A percentile compares a stretch with the other conserved stretches of the same genome.
phyloP scores from a whole-genome alignment of 2,329 filamentous ascomycete genomes.

The Graphilbum ipis-grandicollis region DNA sequence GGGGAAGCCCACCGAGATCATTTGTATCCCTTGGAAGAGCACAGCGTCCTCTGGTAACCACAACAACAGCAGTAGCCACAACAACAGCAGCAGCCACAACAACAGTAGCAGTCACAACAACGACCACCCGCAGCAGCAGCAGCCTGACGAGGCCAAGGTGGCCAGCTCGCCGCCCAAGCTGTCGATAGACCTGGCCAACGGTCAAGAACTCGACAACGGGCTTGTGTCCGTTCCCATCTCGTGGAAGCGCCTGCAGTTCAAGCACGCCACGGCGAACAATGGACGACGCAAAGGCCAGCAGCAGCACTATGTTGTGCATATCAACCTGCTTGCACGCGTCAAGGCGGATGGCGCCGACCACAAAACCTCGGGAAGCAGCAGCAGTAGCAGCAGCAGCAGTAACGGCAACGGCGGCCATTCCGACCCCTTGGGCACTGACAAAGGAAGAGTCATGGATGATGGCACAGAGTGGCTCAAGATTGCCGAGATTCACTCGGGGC shows the following conservation, averaged over 20 bases:
- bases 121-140: too few species aligned
- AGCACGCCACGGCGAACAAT: constrained; percentile 93
- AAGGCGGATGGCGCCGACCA: constrained; percentile 20
- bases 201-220: constrained; percentile 59
- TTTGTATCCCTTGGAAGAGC: constrained; percentile 92
- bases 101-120: neutral
- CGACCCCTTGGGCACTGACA: too few species aligned
- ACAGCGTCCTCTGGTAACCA: constrained; percentile 25
- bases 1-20: constrained; percentile 81
- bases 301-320: constrained; percentile 81
- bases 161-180: constrained; percentile 34
- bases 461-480: constrained; percentile 52
- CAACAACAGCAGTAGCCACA: neutral
- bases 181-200: constrained; percentile 34
- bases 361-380: neutral
- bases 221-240: constrained; percentile 61
- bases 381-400: neutral
- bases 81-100: constrained; percentile 28
- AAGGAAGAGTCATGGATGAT: too few species aligned
- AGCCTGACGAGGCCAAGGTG: constrained; percentile 25
- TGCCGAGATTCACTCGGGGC: constrained; percentile 73
- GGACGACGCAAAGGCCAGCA: constrained; percentile 85
- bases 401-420: neutral
- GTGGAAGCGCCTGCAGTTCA: constrained; percentile 91
- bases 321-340: constrained; percentile 44